Percentiles rank a stretch among this genome's conserved stretches.
phyloP scores from a whole-genome alignment of 768 basidiomycete genomes.

The Boletus huronensis region DNA sequence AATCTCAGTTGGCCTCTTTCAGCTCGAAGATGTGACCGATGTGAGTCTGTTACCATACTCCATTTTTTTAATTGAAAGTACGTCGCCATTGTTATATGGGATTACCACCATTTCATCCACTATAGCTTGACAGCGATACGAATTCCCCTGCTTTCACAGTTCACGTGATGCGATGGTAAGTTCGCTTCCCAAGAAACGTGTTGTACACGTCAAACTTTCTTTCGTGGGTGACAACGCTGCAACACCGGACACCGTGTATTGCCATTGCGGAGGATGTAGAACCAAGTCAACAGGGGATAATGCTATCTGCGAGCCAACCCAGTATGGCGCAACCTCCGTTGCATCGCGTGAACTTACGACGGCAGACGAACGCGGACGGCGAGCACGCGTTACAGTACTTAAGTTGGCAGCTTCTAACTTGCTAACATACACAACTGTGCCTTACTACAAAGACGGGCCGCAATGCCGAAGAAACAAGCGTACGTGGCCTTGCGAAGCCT shows the following conservation, averaged over 20 bases:
- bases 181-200: neutral
- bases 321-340: neutral
- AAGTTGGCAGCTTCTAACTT: neutral
- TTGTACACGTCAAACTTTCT: neutral
- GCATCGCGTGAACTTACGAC: neutral
- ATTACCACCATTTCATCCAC: neutral
- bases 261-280: neutral
- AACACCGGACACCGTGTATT: neutral
- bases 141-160: neutral
- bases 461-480: neutral
- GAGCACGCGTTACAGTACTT: neutral
- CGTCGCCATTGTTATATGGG: neutral
- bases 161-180: neutral
- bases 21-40: neutral
- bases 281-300: neutral
- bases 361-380: neutral
- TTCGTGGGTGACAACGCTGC: neutral
- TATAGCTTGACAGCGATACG: neutral
- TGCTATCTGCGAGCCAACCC: neutral
- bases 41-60: neutral
- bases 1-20: neutral
- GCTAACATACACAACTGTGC: neutral
- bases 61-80: neutral
- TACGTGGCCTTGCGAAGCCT: neutral
- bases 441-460: neutral